Evolutionary conservation across 2,329 filamentous ascomycete genomes (phyloP).

Genomic region (Fusarium sulawesiense): DNA sequence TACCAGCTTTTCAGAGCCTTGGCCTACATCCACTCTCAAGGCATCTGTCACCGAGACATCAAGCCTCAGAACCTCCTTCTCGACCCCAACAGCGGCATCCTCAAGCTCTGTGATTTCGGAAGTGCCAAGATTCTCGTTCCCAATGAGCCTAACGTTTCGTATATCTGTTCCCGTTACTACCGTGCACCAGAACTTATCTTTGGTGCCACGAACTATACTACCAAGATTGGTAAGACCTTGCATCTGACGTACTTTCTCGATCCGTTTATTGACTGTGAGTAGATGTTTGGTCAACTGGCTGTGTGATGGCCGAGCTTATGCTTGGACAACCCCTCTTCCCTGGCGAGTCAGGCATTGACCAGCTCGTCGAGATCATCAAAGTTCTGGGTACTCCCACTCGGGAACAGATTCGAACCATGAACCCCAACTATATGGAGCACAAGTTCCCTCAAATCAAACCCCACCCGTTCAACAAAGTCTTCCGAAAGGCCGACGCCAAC

Average conservation of each 20-base stretch:
- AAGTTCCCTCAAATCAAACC: slow-evolving; percentile 99
- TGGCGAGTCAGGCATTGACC: slow-evolving; percentile 97
- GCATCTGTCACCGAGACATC: slow-evolving; percentile 98
- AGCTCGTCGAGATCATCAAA: slow-evolving; percentile 99
- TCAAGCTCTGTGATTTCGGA: slow-evolving; percentile 99
- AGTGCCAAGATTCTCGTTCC: slow-evolving; percentile 98
- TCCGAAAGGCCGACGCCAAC: slow-evolving; percentile 92
- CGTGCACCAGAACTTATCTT: slow-evolving; percentile 98
- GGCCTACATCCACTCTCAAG: slow-evolving; percentile 98
- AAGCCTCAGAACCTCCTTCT: slow-evolving; percentile 98
- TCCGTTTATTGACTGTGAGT: slow-evolving; percentile 58
- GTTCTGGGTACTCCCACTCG: slow-evolving; percentile 95
- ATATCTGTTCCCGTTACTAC: slow-evolving; percentile 99
- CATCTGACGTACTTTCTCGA: neutral
- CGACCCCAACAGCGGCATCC: slow-evolving; percentile 87
- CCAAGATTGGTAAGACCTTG: slow-evolving; percentile 88
- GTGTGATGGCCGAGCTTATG: slow-evolving; percentile 99
- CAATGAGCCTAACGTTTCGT: slow-evolving; percentile 98
- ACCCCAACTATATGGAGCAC: slow-evolving; percentile 99
- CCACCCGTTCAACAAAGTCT: slow-evolving; percentile 98
- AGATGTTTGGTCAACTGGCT: slow-evolving; percentile 99
- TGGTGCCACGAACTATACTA: slow-evolving; percentile 98
- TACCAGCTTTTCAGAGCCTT: slow-evolving; percentile 99
- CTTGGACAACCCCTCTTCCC: slow-evolving; percentile 97
- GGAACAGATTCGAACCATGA: slow-evolving; percentile 99